Evolutionary conservation across 257 asterid species (phyloP).

Genomic region (Petunia axillaris): DNA sequence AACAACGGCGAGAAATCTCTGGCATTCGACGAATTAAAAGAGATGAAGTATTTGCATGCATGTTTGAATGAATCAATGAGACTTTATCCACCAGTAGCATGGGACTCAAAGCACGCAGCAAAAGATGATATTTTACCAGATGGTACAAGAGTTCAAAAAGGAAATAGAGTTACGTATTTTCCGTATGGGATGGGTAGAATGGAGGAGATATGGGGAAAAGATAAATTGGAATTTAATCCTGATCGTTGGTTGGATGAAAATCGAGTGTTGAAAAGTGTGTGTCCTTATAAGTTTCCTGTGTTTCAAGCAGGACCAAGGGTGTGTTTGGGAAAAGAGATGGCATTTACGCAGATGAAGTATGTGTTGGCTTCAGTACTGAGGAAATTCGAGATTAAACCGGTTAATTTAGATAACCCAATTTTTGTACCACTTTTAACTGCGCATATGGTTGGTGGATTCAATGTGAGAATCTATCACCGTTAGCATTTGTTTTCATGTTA

Average conservation of each 20-base stretch:
- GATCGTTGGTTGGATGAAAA: slow-evolving; percentile 31
- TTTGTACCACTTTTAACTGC: slow-evolving; percentile 63
- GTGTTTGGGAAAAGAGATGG: slow-evolving; percentile 36
- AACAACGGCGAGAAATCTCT: not conserved
- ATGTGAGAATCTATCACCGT: slow-evolving; percentile 35
- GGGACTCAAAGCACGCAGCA: slow-evolving; percentile 46
- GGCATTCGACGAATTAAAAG: slow-evolving; percentile 35
- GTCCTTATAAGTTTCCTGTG: slow-evolving; percentile 24
- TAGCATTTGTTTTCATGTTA: not conserved
- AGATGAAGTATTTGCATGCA: slow-evolving; percentile 54
- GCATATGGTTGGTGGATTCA: slow-evolving; percentile 64
- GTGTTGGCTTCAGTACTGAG: slow-evolving; percentile 37
- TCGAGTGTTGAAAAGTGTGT: not conserved
- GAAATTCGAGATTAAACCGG: slow-evolving; percentile 55
- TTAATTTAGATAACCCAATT: slow-evolving; percentile 40
- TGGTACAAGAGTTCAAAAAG: slow-evolving; percentile 47
- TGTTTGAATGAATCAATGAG: slow-evolving; percentile 78
- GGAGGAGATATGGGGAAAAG: slow-evolving; percentile 34
- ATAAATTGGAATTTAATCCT: slow-evolving; percentile 32
- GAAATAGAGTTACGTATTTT: slow-evolving; percentile 21
- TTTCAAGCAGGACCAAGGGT: slow-evolving; percentile 37
- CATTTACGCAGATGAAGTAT: slow-evolving; percentile 31
- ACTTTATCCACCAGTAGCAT: slow-evolving; percentile 91
- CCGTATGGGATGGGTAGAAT: slow-evolving; percentile 34
- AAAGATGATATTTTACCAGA: slow-evolving; percentile 71